These are phyloP conservation scores for Heterobasidion occidentale DNA, from an alignment of 1,284 basidiomycete species.

Conservation along the genomic window DNA sequence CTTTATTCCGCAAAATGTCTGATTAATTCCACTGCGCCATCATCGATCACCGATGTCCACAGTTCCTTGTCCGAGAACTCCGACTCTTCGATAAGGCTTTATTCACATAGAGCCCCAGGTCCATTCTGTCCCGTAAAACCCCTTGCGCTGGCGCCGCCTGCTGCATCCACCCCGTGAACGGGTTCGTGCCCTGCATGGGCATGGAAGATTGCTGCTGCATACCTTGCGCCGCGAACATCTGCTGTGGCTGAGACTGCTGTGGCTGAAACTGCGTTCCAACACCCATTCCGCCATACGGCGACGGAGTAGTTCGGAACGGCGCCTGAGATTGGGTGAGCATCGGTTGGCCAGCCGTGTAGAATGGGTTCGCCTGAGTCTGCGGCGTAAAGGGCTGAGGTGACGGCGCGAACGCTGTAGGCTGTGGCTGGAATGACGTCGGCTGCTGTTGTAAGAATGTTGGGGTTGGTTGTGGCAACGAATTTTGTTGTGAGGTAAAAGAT, in stretches of 20 bases:
- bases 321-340: constrained; percentile 13
- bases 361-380: constrained; percentile 10
- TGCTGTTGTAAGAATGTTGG: constrained; percentile 8
- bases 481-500: neutral
- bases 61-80: too few relatives aligned
- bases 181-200: constrained; percentile 13
- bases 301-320: constrained; percentile 11
- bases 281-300: constrained; percentile 3
- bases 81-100: neutral
- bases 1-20: neutral
- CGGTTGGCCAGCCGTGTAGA: constrained; percentile 7
- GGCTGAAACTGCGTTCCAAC: constrained; percentile 14
- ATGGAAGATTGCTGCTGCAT: constrained; percentile 6
- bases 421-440: constrained; percentile 11
- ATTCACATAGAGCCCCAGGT: constrained; percentile 10
- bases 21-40: too few relatives aligned
- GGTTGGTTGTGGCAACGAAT: neutral
- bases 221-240: constrained; percentile 8
- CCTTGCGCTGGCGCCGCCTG: constrained; percentile 2
- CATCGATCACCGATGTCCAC: too few relatives aligned
- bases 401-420: constrained; percentile 1
- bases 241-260: constrained; percentile 10
- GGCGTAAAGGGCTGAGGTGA: constrained; percentile 11
- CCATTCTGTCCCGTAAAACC: constrained; percentile 4
- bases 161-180: constrained; percentile 22